Conservation (phyloP, 2,329 filamentous ascomycete species). For the Tolypocladium album region DNA sequence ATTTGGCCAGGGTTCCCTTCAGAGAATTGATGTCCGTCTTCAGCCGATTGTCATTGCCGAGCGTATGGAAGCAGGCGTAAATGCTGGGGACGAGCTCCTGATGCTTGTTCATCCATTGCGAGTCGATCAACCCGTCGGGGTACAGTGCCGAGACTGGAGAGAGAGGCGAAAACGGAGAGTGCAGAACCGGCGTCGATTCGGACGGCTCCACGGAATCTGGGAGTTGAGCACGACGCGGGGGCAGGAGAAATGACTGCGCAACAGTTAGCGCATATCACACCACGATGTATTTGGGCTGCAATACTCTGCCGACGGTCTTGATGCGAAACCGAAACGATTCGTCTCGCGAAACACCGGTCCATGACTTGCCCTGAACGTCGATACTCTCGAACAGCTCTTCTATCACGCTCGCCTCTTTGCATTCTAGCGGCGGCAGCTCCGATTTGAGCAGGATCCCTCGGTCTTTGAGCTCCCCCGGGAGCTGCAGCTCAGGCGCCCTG, state of each 20-base stretch:
- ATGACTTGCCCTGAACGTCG: conserved; percentile 55
- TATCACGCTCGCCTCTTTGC: conserved; percentile 53
- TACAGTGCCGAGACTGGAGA: conserved; percentile 75
- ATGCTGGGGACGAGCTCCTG: conserved; percentile 73
- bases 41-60: conserved; percentile 74
- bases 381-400: conserved; percentile 54
- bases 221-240: conserved; percentile 44
- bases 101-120: conserved; percentile 80
- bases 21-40: conserved; percentile 78
- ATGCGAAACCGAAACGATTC: conserved; percentile 55
- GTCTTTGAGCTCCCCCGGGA: conserved; percentile 43
- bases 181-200: conserved; percentile 47
- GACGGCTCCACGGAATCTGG: conserved; percentile 39
- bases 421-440: conserved; percentile 56
- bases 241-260: conserved; percentile 41
- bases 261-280: conserved; percentile 13
- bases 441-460: conserved; percentile 55
- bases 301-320: conserved; percentile 70
- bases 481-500: conserved; percentile 27
- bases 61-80: conserved; percentile 69
- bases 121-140: conserved; percentile 78
- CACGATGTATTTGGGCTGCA: conserved; percentile 16
- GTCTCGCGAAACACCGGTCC: conserved; percentile 48
- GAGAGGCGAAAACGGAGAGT: conserved; percentile 86
- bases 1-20: conserved; percentile 54